Evolutionary conservation across 306 rosid species (phyloP).

Genomic region (Fagus sylvatica): DNA sequence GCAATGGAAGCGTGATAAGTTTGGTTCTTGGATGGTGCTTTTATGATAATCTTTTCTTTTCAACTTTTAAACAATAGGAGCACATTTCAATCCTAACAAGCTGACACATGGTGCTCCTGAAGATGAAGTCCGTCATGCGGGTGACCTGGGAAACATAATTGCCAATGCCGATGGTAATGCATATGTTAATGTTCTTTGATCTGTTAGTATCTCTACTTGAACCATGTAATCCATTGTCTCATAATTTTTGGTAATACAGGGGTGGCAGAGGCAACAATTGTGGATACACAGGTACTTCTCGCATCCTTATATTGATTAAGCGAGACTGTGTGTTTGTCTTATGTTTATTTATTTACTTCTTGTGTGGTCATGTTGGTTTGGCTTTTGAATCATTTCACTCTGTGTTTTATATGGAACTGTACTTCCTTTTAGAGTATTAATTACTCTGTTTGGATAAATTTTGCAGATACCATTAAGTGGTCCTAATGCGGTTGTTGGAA

Average conservation of each 20-base stretch:
- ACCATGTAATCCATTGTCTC: slow-evolving; percentile 7
- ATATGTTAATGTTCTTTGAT: slow-evolving; percentile 8
- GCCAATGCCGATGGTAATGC: slow-evolving; percentile 70
- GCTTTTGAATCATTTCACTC: background rate
- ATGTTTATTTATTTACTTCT: background rate
- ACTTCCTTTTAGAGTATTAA: slow-evolving; percentile 12
- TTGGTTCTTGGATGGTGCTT: slow-evolving; percentile 16
- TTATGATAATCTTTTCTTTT: background rate
- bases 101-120: slow-evolving; percentile 92
- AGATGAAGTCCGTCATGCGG: slow-evolving; percentile 96
- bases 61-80: slow-evolving; percentile 45
- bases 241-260: slow-evolving; percentile 41
- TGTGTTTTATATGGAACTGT: background rate
- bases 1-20: slow-evolving; percentile 5
- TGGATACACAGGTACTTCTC: slow-evolving; percentile 66
- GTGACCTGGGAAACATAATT: slow-evolving; percentile 98
- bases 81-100: slow-evolving; percentile 79
- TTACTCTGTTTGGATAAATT: slow-evolving; percentile 15
- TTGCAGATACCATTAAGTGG: slow-evolving; percentile 71
- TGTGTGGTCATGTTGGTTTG: background rate
- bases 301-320: background rate
- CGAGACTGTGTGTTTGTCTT: background rate
- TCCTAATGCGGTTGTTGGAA: slow-evolving; percentile 76
- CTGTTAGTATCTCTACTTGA: background rate
- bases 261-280: slow-evolving; percentile 71